Conservation (phyloP, 495 filamentous ascomycete species). For the Aspergillus carlsbadensis region DNA sequence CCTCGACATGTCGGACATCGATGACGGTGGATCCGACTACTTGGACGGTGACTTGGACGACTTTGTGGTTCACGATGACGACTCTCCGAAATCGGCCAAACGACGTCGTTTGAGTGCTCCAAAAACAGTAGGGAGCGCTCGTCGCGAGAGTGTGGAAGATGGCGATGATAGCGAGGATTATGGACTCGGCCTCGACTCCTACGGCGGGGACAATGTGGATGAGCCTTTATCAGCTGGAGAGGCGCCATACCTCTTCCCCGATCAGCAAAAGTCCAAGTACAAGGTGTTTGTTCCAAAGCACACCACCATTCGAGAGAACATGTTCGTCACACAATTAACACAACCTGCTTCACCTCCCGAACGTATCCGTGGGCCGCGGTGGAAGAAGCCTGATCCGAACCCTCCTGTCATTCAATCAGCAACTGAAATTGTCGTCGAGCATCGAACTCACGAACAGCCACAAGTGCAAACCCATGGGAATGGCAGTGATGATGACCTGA, state of each 20-base stretch:
- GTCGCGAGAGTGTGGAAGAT: conserved; percentile 4
- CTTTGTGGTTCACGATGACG: conserved; percentile 29
- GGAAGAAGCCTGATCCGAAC: conserved; percentile 44
- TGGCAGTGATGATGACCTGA: conserved; percentile 32
- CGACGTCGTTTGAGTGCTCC: conserved; percentile 33
- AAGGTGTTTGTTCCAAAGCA: conserved; percentile 48
- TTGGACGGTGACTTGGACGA: conserved; percentile 24
- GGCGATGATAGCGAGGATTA: conserved; percentile 16
- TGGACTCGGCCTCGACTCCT: conserved; percentile 24
- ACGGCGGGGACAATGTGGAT: conserved; percentile 25
- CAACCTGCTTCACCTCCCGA: conserved; percentile 51
- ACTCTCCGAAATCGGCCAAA: conserved; percentile 33
- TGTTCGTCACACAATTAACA: conserved; percentile 54
- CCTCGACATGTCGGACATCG: conserved; percentile 25
- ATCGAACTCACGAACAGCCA: neutral
- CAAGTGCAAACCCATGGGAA: conserved; percentile 17
- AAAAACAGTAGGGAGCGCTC: neutral
- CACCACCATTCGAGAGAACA: conserved; percentile 43
- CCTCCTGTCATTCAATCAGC: neutral
- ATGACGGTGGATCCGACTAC: conserved; percentile 19
- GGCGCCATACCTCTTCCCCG: conserved; percentile 12
- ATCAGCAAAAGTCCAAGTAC: conserved; percentile 35
- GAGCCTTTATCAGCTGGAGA: conserved; percentile 17
- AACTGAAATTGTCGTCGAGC: neutral
- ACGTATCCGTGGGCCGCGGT: conserved; percentile 51